Conservation (phyloP, 1,284 basidiomycete species). For the Coniferiporia weirii region DNA sequence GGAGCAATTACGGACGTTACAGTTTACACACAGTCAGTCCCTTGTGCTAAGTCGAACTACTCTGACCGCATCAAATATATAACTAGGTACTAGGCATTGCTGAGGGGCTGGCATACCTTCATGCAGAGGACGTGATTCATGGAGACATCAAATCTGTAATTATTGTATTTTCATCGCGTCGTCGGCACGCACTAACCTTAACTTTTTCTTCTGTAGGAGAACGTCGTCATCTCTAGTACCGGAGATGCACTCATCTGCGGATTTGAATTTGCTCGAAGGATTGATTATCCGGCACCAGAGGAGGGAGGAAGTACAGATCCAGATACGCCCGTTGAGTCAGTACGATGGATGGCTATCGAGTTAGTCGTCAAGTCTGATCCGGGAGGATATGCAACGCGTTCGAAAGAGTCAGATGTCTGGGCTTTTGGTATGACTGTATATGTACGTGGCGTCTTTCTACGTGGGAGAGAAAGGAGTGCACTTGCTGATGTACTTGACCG, state of each 20-base stretch:
- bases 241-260: slow-evolving; percentile 1
- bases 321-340: background rate
- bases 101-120: slow-evolving; percentile 11
- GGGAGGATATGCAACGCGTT: background rate
- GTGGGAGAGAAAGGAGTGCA: background rate
- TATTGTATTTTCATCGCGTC: too few species aligned
- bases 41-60: too few species aligned
- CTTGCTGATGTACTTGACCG: slow-evolving; percentile 42
- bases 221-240: background rate
- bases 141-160: slow-evolving; percentile 15
- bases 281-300: background rate
- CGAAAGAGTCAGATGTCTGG: slow-evolving; percentile 14
- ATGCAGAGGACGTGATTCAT: slow-evolving; percentile 11
- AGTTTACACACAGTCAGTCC: too few species aligned
- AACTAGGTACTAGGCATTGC: slow-evolving; percentile 6
- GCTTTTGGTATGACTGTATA: slow-evolving; percentile 12
- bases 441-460: background rate
- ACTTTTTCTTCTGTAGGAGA: background rate
- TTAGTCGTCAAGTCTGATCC: background rate
- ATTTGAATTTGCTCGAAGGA: background rate
- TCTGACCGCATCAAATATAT: background rate
- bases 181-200: too few species aligned
- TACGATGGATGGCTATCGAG: slow-evolving; percentile 4
- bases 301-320: background rate
- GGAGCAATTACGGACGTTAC: too few species aligned